These are phyloP conservation scores for Penicillium sp. DNA, from an alignment of 2,329 filamentous ascomycete species.

Conservation along the genomic window DNA sequence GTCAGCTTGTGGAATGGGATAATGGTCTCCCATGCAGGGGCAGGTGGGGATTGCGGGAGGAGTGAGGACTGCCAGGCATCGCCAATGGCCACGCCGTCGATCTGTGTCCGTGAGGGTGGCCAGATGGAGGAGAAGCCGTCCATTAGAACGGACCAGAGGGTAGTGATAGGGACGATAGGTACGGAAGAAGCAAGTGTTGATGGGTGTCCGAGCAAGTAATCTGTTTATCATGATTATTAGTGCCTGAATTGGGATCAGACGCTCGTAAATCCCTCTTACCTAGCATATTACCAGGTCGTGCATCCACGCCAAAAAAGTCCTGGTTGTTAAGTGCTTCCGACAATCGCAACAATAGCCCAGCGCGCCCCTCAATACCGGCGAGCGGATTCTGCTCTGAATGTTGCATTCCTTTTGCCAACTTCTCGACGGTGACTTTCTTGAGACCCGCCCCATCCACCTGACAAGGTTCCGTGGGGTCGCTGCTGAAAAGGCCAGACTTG, in stretches of 20 bases:
- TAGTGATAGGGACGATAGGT: constrained; percentile 83
- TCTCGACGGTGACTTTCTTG: constrained; percentile 72
- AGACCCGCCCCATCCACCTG: constrained; percentile 89
- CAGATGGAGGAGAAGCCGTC: constrained; percentile 85
- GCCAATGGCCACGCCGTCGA: constrained; percentile 85
- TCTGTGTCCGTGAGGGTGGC: constrained; percentile 82
- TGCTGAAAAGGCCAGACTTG: constrained; percentile 87
- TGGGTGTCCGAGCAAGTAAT: constrained; percentile 91
- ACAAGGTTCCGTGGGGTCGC: constrained; percentile 77
- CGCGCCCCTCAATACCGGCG: constrained; percentile 82
- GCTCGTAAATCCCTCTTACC: constrained; percentile 60
- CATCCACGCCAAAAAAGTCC: constrained; percentile 83
- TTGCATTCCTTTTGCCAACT: constrained; percentile 82
- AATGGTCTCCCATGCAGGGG: constrained; percentile 77
- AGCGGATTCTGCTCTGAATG: constrained; percentile 80
- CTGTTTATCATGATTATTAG: constrained; percentile 52
- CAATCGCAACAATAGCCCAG: constrained; percentile 77
- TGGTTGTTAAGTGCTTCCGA: constrained; percentile 77
- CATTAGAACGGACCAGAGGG: constrained; percentile 90
- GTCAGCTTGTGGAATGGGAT: constrained; percentile 93
- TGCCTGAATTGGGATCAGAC: constrained; percentile 10
- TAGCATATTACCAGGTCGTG: constrained; percentile 90
- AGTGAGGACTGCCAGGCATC: constrained; percentile 91
- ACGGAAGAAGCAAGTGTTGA: constrained; percentile 87
- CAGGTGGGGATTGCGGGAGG: constrained; percentile 73